phyloP scores from a whole-genome alignment of 441 rosid genomes.

The Gossypium trilobum region DNA sequence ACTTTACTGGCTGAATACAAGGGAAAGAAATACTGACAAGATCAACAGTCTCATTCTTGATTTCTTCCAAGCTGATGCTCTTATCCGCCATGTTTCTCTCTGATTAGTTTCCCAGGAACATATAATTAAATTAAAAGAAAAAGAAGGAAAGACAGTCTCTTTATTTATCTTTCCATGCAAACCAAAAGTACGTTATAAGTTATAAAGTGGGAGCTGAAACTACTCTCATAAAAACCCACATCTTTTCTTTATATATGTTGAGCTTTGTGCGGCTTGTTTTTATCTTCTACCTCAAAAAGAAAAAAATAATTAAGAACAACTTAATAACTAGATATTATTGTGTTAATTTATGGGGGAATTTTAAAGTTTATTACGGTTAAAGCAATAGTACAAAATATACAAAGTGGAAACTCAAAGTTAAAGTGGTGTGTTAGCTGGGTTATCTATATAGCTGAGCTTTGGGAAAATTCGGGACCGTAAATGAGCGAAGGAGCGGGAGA shows the following conservation, averaged over 20 bases:
- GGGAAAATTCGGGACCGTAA: background rate
- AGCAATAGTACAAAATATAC: background rate
- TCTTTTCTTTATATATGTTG: background rate
- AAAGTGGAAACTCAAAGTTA: background rate
- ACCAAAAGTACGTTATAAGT: background rate
- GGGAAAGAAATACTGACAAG: slow-evolving; percentile 29
- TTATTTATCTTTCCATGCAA: background rate
- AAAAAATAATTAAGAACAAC: background rate
- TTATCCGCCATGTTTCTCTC: slow-evolving; percentile 30
- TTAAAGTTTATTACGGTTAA: background rate
- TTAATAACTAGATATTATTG: background rate
- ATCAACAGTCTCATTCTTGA: slow-evolving; percentile 53
- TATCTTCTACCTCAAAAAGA: background rate
- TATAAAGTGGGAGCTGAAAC: background rate
- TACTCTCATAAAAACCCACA: background rate
- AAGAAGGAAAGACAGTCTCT: background rate
- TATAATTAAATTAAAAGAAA: background rate
- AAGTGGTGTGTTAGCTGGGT: background rate
- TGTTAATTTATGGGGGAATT: background rate
- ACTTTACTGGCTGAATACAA: background rate
- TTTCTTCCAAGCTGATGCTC: slow-evolving; percentile 50
- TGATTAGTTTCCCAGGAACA: background rate
- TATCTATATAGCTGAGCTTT: background rate
- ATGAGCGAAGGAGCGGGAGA: slow-evolving; percentile 28
- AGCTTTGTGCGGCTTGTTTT: background rate